Evolutionary conservation across 495 filamentous ascomycete genomes (phyloP).

Genomic region (Physcia stellaris): DNA sequence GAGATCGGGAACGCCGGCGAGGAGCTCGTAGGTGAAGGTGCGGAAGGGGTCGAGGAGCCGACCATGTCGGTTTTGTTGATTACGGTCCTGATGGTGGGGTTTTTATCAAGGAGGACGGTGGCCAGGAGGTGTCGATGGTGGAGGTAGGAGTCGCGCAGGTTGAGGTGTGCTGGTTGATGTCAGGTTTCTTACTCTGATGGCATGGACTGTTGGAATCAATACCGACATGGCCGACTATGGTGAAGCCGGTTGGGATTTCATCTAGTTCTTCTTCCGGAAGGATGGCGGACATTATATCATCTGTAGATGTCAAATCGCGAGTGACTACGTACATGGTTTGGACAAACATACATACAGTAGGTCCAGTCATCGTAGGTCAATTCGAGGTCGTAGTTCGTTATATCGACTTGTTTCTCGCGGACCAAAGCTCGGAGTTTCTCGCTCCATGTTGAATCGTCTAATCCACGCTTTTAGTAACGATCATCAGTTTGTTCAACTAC

Average conservation of each 20-base stretch:
- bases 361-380: conserved; percentile 80
- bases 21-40: conserved; percentile 87
- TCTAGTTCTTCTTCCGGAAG: conserved; percentile 54
- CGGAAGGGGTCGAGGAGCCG: conserved; percentile 70
- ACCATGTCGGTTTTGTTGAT: conserved; percentile 93
- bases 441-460: conserved; percentile 66
- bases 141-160: conserved; percentile 66
- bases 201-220: conserved; percentile 12
- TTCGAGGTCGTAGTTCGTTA: conserved; percentile 60
- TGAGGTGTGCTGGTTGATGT: conserved; percentile 59
- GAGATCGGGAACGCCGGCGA: conserved; percentile 65
- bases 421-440: conserved; percentile 53
- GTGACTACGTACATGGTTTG: conserved; percentile 5
- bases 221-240: conserved; percentile 78
- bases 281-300: conserved; percentile 68
- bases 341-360: conserved; percentile 45
- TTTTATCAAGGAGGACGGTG: conserved; percentile 77
- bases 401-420: conserved; percentile 43
- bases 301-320: no score
- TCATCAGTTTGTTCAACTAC: conserved; percentile 6
- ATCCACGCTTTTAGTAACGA: not conserved
- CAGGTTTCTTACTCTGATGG: not conserved
- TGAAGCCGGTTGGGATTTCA: conserved; percentile 73
- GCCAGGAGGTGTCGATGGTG: conserved; percentile 79
- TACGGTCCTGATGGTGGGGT: conserved; percentile 63